Percentiles rank a stretch among this genome's conserved stretches.
Evolutionary conservation across 1,284 basidiomycete genomes (phyloP).

Genomic region (Xerocomus nothofagi): DNA sequence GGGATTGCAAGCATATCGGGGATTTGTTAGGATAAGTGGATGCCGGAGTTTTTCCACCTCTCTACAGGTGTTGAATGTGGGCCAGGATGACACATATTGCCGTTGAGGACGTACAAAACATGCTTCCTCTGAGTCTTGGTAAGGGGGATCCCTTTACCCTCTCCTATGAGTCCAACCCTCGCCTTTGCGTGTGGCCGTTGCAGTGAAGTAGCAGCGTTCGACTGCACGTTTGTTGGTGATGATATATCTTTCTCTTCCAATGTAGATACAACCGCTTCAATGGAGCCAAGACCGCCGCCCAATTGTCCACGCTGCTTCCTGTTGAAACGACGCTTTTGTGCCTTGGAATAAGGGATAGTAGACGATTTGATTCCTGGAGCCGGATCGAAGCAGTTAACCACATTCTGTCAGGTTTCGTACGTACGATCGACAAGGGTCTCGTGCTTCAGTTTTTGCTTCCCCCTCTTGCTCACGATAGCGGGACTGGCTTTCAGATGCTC

Average conservation of each 20-base stretch:
- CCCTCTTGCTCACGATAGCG: constrained; percentile 53
- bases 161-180: constrained; percentile 62
- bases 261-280: constrained; percentile 56
- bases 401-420: constrained; percentile 11
- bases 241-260: constrained; percentile 41
- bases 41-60: constrained; percentile 67
- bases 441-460: constrained; percentile 64
- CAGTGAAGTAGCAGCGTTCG: constrained; percentile 4
- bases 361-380: constrained; percentile 54
- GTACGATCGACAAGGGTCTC: constrained; percentile 68
- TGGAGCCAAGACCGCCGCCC: constrained; percentile 57
- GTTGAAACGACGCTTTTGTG: constrained; percentile 68
- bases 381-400: neutral
- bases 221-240: constrained; percentile 23
- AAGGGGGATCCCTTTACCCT: constrained; percentile 62
- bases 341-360: constrained; percentile 69
- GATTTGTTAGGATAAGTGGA: constrained; percentile 67
- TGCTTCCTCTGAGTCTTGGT: constrained; percentile 66
- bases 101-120: constrained; percentile 58
- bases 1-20: constrained; percentile 67
- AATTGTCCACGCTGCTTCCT: constrained; percentile 71
- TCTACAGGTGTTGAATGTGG: constrained; percentile 39
- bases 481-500: constrained; percentile 19
- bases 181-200: constrained; percentile 20
- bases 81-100: constrained; percentile 5